A percentile compares a stretch with the other conserved stretches of the same genome.
These are phyloP conservation scores for Saururus chinensis DNA, from an alignment of 164 flowering plant genomes.

Conservation along the genomic window DNA sequence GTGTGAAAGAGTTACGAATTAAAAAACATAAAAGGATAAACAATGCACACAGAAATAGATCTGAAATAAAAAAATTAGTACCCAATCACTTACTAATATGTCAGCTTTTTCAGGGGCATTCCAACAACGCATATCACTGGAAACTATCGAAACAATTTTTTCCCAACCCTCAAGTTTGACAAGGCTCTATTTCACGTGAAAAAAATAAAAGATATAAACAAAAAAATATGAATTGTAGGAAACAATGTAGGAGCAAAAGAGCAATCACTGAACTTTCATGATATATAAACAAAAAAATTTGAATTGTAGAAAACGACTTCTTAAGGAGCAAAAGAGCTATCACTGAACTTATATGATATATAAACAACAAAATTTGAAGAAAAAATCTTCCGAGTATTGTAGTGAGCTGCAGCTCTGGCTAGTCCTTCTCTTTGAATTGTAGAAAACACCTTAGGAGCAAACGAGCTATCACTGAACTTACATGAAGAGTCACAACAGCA, in stretches of 20 bases:
- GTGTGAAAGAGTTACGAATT: neutral
- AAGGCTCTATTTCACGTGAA: slow-evolving; percentile 57
- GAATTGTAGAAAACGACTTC: too few relatives aligned
- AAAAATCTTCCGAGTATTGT: too few relatives aligned
- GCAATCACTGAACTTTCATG: too few relatives aligned
- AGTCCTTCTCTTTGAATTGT: too few relatives aligned
- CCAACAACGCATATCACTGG: slow-evolving; percentile 97
- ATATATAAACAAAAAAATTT: too few relatives aligned
- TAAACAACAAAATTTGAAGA: too few relatives aligned
- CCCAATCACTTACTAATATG: slow-evolving; percentile 49
- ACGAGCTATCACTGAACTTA: slow-evolving; percentile 12
- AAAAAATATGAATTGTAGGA: neutral
- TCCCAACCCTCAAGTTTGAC: slow-evolving; percentile 97
- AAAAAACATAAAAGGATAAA: neutral
- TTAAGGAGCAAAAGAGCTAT: too few relatives aligned
- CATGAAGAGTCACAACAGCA: slow-evolving; percentile 98
- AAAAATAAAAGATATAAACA: neutral
- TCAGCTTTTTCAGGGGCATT: slow-evolving; percentile 96
- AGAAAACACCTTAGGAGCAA: neutral
- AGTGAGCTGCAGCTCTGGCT: too few relatives aligned
- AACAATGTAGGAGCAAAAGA: neutral
- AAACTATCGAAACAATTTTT: slow-evolving; percentile 58
- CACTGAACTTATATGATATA: too few relatives aligned
- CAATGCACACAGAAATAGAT: neutral
- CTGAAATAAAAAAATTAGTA: neutral